Conservation (phyloP, 768 basidiomycete species). For the Tylopilus vinaceipallidus region DNA sequence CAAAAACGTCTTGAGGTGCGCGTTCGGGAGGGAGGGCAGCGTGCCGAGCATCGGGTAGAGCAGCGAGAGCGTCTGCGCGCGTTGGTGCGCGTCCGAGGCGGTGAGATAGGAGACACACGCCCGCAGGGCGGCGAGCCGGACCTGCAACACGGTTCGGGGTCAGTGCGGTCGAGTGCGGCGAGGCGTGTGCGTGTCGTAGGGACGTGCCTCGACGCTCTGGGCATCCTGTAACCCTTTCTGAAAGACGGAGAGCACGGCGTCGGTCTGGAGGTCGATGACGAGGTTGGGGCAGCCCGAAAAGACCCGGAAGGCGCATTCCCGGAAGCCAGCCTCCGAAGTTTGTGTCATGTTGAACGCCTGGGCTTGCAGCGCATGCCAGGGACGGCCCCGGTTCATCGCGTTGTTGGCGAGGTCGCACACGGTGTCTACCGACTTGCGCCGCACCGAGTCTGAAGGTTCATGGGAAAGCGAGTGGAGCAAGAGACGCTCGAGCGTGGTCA, state of each 20-base stretch:
- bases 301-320: conserved; percentile 67
- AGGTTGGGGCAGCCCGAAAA: conserved; percentile 75
- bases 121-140: conserved; percentile 69
- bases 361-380: conserved; percentile 79
- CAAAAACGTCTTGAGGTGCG: conserved; percentile 63
- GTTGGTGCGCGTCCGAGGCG: conserved; percentile 57
- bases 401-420: conserved; percentile 74
- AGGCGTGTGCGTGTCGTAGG: neutral
- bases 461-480: conserved; percentile 67
- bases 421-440: conserved; percentile 72
- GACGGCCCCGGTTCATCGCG: conserved; percentile 69
- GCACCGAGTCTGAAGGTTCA: conserved; percentile 56
- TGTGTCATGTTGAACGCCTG: conserved; percentile 66
- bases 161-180: neutral
- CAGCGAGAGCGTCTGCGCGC: conserved; percentile 57
- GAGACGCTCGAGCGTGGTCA: conserved; percentile 68
- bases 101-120: conserved; percentile 70
- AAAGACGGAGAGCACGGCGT: conserved; percentile 64
- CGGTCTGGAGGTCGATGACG: conserved; percentile 72
- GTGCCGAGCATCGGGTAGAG: conserved; percentile 75
- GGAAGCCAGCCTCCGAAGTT: conserved; percentile 31
- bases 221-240: conserved; percentile 66
- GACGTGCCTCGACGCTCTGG: conserved; percentile 60
- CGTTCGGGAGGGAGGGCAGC: conserved; percentile 54
- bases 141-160: conserved; percentile 45